Evolutionary conservation across 306 rosid genomes (phyloP), one percentile per base, ranked within the genome.

Genomic region (Dryas octopetala): DNA sequence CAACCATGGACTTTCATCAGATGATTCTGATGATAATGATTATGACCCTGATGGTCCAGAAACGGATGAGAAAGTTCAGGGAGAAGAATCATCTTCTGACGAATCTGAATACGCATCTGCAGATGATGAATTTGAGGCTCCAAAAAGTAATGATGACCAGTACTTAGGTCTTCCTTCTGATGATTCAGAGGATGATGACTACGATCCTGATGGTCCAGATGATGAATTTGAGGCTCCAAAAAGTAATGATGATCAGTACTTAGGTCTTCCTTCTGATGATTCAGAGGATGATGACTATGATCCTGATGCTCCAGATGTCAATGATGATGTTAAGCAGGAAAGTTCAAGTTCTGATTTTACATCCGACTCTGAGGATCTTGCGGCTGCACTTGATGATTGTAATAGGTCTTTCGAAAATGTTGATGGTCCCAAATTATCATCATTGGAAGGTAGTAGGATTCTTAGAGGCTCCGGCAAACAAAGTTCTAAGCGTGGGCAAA

Each of bases 311-410:
- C 81, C 80, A 74, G 92, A 79, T 60, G 54, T 45, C 63, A 85
- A 68, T 45, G 82, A 38, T 47, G 81, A 71, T 70, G 85, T 53
- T 26, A 64, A 74, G 43, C 80, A 81, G 74, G 88, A 83, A 85
- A 89, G 91, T 82, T 96, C 97, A 69, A 88, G 91, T 80, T 96
- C 98, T 78, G 98, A 96, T 80, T 92, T 92, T 80, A 85, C 97
- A 1, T 96, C 99, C 23, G 99, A 92, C 79, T 89, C 97, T 10
- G 99, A 96, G 92, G 98, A 96, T 89, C 92, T 92, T 47, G 89
- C 85, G 51, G 86, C 88, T 72, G 75, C 81, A 80, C 77, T 85
- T 82, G 87, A 79, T 15, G 84, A 75, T 47, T 87, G 75, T 78
- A 76, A 66, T 69, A 45, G 67, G 50, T 46, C 88, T 61, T 58